These are phyloP conservation scores for Mortierella sp. DNA, from an alignment of 371 early-diverging fungal species.

Conservation along the genomic window DNA sequence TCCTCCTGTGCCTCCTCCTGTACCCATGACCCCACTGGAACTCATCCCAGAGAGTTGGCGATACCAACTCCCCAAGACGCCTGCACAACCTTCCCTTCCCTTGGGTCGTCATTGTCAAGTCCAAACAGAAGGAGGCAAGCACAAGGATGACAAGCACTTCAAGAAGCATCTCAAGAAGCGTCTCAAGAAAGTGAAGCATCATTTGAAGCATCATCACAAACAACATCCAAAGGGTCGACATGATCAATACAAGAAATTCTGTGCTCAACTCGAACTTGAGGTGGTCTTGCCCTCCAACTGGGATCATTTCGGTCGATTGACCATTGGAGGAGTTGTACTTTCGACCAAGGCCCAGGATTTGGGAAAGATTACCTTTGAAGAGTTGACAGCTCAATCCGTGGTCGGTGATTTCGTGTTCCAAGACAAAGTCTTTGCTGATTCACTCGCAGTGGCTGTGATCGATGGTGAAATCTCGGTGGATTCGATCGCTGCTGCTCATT, in stretches of 20 bases:
- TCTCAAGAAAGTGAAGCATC: background rate
- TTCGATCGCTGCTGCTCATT: too few species aligned
- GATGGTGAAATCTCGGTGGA: conserved; percentile 1
- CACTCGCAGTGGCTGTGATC: background rate
- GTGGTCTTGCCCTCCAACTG: background rate
- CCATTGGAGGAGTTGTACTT: background rate
- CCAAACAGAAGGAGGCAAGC: conserved; percentile 9
- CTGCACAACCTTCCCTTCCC: background rate
- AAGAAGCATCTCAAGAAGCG: conserved; percentile 3
- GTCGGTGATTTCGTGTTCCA: background rate
- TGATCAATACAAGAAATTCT: background rate
- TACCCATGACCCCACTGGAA: conserved; percentile 12
- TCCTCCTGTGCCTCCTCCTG: background rate
- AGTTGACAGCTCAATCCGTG: conserved; percentile 1
- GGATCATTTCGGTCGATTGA: background rate
- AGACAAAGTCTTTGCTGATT: background rate
- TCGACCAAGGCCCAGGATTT: background rate
- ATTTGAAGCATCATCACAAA: conserved; percentile 15
- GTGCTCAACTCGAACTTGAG: conserved; percentile 5
- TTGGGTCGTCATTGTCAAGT: too few species aligned
- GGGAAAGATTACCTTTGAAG: background rate
- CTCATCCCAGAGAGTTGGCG: conserved; percentile 14
- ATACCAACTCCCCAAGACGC: conserved; percentile 12
- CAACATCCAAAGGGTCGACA: conserved; percentile 7
- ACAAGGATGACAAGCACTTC: conserved; percentile 27